Conservation (phyloP, 2,329 filamentous ascomycete species). For the Didymellaceae sp. region DNA sequence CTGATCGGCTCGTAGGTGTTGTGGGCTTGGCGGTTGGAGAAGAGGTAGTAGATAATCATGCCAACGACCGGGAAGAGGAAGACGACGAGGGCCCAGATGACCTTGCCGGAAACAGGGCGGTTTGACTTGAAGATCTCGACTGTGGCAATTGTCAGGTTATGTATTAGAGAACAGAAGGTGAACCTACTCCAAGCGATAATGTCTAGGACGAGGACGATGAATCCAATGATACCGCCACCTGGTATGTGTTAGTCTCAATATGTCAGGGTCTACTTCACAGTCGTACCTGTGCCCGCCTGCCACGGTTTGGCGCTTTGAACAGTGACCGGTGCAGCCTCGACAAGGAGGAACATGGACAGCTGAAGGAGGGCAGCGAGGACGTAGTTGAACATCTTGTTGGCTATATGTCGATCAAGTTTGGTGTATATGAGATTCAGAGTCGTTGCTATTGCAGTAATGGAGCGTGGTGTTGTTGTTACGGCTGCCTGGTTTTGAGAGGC, state of each 20-base stretch:
- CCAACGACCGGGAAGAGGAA: slow-evolving; percentile 70
- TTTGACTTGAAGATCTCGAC: slow-evolving; percentile 71
- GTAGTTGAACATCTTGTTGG: slow-evolving; percentile 41
- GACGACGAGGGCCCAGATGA: slow-evolving; percentile 68
- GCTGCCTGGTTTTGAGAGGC: slow-evolving; percentile 9
- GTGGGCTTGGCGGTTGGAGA: slow-evolving; percentile 66
- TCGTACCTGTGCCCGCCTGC: slow-evolving; percentile 67
- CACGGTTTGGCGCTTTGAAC: slow-evolving; percentile 54
- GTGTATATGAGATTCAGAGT: neutral
- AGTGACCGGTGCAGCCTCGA: slow-evolving; percentile 57
- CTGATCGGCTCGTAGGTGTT: slow-evolving; percentile 62
- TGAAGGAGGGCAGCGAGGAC: slow-evolving; percentile 58
- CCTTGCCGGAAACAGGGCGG: slow-evolving; percentile 63
- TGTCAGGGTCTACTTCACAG: slow-evolving; percentile 35
- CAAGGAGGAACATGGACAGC: slow-evolving; percentile 58
- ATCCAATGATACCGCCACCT: slow-evolving; percentile 66
- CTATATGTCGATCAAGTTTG: neutral
- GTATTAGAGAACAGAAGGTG: neutral
- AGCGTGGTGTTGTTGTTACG: slow-evolving; percentile 8
- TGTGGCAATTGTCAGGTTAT: slow-evolving; percentile 42
- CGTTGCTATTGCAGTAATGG: neutral
- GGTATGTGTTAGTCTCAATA: slow-evolving; percentile 59
- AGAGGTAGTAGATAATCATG: slow-evolving; percentile 68
- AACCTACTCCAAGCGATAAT: slow-evolving; percentile 67
- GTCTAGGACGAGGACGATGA: slow-evolving; percentile 67